Evolutionary conservation across 2,329 filamentous ascomycete genomes (phyloP), one percentile per base, ranked within the genome.

Genomic region (Hymenotorrendiella dingleyae): DNA sequence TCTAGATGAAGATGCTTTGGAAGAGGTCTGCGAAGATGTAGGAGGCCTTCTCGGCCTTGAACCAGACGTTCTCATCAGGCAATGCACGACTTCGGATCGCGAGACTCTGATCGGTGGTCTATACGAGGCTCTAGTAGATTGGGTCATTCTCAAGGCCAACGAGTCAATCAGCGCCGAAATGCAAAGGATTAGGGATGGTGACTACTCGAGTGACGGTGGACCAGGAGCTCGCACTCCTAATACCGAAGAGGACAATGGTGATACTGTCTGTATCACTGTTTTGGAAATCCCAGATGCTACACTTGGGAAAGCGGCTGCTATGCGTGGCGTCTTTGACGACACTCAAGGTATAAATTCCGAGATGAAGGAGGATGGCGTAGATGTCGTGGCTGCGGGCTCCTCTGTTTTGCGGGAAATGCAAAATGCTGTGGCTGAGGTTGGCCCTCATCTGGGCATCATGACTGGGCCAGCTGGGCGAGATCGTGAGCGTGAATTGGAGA

Each of bases 71-170:
- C 76, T 98, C 6, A 68, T 84, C 29, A 76, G 76, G 39, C 83
- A 91, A 57, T 88, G 87, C 63, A 84, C 81, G 46, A 94, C 89
- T 0, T 80, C 90, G 47, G 93, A 97, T 46, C 81, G 93, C 8
- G 79, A 84, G 57, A 80, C 86, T 2, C 70, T 96, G 29, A 86
- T 97, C 46, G 83, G 81, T 10, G 90, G 87, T 2, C 72, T 97
- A 12, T 98, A 98, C 58, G 93, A 98, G 65, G 83, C 90, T 10
- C 71, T 97, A 20, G 89, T 98, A 0, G 93, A 97, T 61, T 97
- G 89, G 86, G 85, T 98, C 11, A 84, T 98, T 47, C 69, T 73
- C 43, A 93, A 90, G 60, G 91, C 90, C 43, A 98, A 98, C 55
- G 77, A 82, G 24, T 78, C 90, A 9, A 95, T 98, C 57, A 73